Conservation (phyloP, 106 monocot species). For the Ottelia alismoides region DNA sequence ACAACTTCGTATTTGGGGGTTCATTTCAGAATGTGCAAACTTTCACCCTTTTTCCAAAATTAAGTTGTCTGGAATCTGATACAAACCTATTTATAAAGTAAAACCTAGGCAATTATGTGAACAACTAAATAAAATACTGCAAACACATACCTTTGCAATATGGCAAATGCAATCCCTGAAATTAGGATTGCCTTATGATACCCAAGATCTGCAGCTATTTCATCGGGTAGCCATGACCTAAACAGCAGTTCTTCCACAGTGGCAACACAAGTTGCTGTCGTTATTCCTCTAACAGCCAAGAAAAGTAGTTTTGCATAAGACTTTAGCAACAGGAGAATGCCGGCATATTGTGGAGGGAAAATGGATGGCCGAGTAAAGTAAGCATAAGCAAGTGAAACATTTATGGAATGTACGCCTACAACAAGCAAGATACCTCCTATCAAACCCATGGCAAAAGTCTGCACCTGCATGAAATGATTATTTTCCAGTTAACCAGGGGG, state of each 20-base stretch:
- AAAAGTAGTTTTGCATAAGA: conserved; percentile 34
- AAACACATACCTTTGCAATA: conserved; percentile 79
- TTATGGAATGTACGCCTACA: conserved; percentile 52
- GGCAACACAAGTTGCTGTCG: conserved; percentile 42
- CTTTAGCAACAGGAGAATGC: conserved; percentile 26
- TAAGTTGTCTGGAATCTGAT: too few species aligned
- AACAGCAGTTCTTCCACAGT: conserved; percentile 79
- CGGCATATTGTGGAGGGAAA: conserved; percentile 23
- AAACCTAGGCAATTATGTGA: too few species aligned
- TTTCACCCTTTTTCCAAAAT: too few species aligned
- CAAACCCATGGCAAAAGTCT: conserved; percentile 52
- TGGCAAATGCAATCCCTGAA: conserved; percentile 64
- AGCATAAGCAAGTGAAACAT: conserved; percentile 58
- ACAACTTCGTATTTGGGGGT: too few species aligned
- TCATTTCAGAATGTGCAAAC: too few species aligned
- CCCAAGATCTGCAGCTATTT: conserved; percentile 70
- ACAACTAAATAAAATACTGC: too few species aligned
- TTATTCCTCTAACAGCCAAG: conserved; percentile 27
- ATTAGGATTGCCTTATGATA: conserved; percentile 47
- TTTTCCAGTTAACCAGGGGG: too few species aligned
- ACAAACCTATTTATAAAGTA: too few species aligned
- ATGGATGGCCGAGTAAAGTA: conserved; percentile 13
- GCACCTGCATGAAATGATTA: too few species aligned
- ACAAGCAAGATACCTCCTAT: conserved; percentile 53
- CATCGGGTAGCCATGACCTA: conserved; percentile 81